A percentile compares a stretch with the other conserved stretches of the same genome.
These are phyloP conservation scores for Plantago ovata DNA, from an alignment of 257 asterid species.

Conservation along the genomic window DNA sequence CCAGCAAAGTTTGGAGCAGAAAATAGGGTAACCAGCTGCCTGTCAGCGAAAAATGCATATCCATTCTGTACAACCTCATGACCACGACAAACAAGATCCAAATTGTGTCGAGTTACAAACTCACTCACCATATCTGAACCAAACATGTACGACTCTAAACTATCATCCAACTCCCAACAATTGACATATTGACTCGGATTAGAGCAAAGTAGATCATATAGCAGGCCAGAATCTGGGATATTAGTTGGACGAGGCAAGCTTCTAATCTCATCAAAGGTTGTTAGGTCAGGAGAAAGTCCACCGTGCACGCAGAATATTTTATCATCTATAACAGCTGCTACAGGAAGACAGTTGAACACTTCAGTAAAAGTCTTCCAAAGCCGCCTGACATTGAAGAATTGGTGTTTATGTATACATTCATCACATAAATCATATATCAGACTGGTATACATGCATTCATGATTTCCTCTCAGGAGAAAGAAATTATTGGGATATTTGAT, in stretches of 20 bases:
- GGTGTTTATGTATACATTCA: neutral
- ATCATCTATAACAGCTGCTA: neutral
- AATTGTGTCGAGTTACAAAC: neutral
- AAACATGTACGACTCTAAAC: neutral
- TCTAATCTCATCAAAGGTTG: neutral
- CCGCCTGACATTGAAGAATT: neutral
- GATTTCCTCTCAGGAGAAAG: conserved; percentile 1
- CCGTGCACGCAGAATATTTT: neutral
- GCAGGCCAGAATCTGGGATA: neutral
- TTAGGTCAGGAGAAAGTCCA: neutral
- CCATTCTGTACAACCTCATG: conserved; percentile 82
- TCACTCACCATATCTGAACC: neutral
- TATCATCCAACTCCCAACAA: neutral
- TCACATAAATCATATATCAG: neutral
- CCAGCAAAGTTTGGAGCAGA: conserved; percentile 86
- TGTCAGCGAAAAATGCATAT: conserved; percentile 75
- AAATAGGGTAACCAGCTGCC: conserved; percentile 78
- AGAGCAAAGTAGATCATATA: neutral
- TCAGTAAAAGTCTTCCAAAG: neutral
- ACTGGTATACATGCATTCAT: neutral
- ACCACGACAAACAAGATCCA: neutral
- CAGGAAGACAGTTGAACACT: neutral
- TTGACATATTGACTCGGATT: neutral
- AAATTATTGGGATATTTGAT: neutral
- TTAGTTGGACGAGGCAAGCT: neutral